phyloP scores from a whole-genome alignment of 176 grass and related monocot genomes.

The Dendrocalamus sinicus region DNA sequence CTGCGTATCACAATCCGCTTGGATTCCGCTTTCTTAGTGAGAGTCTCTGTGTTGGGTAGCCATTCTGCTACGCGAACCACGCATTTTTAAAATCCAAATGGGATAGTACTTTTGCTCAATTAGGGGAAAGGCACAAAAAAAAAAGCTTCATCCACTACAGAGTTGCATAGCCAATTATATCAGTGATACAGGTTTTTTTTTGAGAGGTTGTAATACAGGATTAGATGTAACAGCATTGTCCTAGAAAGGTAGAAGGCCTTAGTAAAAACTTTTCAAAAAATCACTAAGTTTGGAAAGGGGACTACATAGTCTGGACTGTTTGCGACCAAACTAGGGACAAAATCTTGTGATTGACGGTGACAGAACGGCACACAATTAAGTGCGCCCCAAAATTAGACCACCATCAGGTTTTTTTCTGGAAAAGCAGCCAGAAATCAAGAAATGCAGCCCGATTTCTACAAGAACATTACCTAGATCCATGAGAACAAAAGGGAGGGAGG shows the following conservation, averaged over 20 bases:
- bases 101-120: constrained; percentile 40
- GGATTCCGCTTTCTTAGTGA: constrained; percentile 15
- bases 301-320: constrained; percentile 19
- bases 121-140: constrained; percentile 26
- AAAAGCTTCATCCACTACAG: constrained; percentile 13
- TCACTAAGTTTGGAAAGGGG: constrained; percentile 28
- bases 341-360: constrained; percentile 54
- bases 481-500: not conserved
- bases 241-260: not conserved
- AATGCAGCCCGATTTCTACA: constrained; percentile 18
- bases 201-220: not conserved
- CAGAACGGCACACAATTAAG: constrained; percentile 10
- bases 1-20: not conserved
- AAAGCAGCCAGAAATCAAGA: constrained; percentile 16
- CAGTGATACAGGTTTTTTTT: not conserved
- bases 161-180: constrained; percentile 31
- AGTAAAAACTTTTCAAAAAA: not conserved
- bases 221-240: not conserved
- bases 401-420: not conserved
- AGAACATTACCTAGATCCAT: constrained; percentile 39
- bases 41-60: not conserved
- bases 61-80: not conserved
- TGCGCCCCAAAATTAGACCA: not conserved
- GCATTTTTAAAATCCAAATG: constrained; percentile 15
- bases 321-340: constrained; percentile 35